A percentile compares a stretch with the other conserved stretches of the same genome.
Evolutionary conservation across 2,329 filamentous ascomycete genomes (phyloP).

Genomic region (Colletotrichum viniferum): DNA sequence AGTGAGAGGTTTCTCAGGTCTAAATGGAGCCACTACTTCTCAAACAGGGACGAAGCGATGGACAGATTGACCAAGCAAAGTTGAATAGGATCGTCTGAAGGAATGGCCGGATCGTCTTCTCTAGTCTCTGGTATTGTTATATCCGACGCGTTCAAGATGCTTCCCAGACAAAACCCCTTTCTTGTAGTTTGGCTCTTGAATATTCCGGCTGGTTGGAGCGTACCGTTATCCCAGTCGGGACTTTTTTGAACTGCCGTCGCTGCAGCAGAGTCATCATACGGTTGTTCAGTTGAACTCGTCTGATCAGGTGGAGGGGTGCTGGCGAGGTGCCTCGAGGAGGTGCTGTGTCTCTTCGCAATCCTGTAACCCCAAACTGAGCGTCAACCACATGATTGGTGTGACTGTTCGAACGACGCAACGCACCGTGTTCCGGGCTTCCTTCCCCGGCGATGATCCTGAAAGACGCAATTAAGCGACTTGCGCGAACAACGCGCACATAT

Average conservation of each 20-base stretch:
- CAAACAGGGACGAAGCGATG: conserved; percentile 3
- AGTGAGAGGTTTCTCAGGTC: neutral
- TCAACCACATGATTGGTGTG: neutral
- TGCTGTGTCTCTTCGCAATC: neutral
- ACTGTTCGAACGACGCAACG: neutral
- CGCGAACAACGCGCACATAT: conserved; percentile 40
- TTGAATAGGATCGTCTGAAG: neutral
- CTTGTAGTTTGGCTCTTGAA: conserved; percentile 36
- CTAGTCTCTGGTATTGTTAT: neutral
- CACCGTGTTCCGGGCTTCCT: conserved; percentile 41
- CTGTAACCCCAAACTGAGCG: neutral
- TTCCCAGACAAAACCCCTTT: conserved; percentile 37
- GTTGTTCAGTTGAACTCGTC: neutral
- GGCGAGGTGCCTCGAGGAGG: neutral
- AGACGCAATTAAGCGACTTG: conserved; percentile 40
- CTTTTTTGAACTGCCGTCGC: neutral
- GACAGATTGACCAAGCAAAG: neutral
- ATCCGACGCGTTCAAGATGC: conserved; percentile 28
- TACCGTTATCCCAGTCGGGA: conserved; percentile 19
- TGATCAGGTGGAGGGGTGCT: neutral
- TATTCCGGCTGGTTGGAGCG: conserved; percentile 35
- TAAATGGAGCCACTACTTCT: neutral
- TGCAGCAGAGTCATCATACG: neutral
- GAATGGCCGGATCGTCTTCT: neutral
- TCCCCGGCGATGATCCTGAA: conserved; percentile 42